A percentile compares a stretch with the other conserved stretches of the same genome.
Conservation (phyloP, 495 filamentous ascomycete genomes). For the Aspergillus sclerotioniger region DNA sequence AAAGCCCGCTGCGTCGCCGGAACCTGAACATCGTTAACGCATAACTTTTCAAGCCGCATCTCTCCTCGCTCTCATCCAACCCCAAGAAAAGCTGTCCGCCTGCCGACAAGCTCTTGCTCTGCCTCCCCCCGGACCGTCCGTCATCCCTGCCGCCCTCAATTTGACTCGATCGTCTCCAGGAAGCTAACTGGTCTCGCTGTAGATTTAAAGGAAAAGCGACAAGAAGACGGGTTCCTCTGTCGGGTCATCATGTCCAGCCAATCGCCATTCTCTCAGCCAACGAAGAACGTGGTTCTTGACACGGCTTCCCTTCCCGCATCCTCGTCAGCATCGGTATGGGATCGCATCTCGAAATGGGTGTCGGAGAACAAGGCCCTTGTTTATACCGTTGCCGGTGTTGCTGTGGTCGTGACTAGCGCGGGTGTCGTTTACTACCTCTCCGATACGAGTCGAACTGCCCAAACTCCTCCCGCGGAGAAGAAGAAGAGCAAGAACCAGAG, state of each 20-base stretch:
- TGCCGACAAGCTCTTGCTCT: constrained; percentile 20
- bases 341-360: constrained; percentile 85
- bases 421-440: constrained; percentile 88
- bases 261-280: constrained; percentile 38
- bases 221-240: constrained; percentile 19
- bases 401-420: constrained; percentile 83
- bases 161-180: background rate
- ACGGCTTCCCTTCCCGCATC: constrained; percentile 49
- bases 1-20: constrained; percentile 23
- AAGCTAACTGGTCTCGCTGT: constrained; percentile 5
- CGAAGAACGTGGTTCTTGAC: constrained; percentile 48
- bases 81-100: constrained; percentile 22
- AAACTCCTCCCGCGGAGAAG: constrained; percentile 32
- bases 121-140: constrained; percentile 20
- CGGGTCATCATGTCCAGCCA: constrained; percentile 43
- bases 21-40: constrained; percentile 21
- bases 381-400: constrained; percentile 92
- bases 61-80: constrained; percentile 30
- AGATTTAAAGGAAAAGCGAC: constrained; percentile 14
- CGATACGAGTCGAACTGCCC: constrained; percentile 37
- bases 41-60: constrained; percentile 36
- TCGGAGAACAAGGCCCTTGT: constrained; percentile 93
- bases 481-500: constrained; percentile 65
- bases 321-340: constrained; percentile 72
- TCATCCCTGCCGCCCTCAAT: constrained; percentile 7